Evolutionary conservation across 192 early-diverging fungal species (phyloP).

Genomic region (Rhizophagus clarus): DNA sequence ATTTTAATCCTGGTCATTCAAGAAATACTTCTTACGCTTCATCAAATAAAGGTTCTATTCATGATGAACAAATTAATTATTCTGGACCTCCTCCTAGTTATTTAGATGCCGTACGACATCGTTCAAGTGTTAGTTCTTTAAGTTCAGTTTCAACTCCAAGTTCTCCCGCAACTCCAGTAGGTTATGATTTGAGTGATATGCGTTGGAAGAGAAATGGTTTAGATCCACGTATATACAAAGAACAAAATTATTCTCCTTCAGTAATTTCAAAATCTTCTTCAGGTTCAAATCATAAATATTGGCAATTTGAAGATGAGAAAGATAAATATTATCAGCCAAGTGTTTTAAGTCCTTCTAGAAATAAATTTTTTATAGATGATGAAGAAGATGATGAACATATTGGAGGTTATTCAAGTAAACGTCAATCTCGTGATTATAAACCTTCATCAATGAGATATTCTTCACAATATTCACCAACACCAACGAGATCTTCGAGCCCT

Average conservation of each 20-base stretch:
- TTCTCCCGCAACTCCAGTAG: constrained; percentile 24
- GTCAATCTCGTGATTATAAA: background rate
- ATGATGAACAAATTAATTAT: background rate
- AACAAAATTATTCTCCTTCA: constrained; percentile 23
- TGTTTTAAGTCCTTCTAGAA: constrained; percentile 10
- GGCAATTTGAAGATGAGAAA: constrained; percentile 16
- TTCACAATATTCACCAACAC: background rate
- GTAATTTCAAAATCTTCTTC: constrained; percentile 2
- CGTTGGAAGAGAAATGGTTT: constrained; percentile 11
- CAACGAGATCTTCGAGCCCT: constrained; percentile 18
- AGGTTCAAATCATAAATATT: background rate
- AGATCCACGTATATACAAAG: constrained; percentile 15
- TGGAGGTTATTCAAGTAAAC: background rate
- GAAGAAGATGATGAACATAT: background rate
- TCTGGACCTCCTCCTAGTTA: background rate
- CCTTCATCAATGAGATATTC: background rate
- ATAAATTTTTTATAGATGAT: constrained; percentile 20
- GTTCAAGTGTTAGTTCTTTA: constrained; percentile 15
- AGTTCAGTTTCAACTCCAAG: constrained; percentile 32
- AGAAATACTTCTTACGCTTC: constrained; percentile 26
- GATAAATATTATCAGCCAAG: constrained; percentile 6
- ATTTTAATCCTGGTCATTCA: constrained; percentile 7
- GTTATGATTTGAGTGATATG: constrained; percentile 9
- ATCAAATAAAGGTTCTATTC: background rate
- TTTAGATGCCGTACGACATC: background rate